Evolutionary conservation across 495 filamentous ascomycete species (phyloP), one percentile per base, ranked within the genome.

Genomic region (Aspergillus incahuasiensis): DNA sequence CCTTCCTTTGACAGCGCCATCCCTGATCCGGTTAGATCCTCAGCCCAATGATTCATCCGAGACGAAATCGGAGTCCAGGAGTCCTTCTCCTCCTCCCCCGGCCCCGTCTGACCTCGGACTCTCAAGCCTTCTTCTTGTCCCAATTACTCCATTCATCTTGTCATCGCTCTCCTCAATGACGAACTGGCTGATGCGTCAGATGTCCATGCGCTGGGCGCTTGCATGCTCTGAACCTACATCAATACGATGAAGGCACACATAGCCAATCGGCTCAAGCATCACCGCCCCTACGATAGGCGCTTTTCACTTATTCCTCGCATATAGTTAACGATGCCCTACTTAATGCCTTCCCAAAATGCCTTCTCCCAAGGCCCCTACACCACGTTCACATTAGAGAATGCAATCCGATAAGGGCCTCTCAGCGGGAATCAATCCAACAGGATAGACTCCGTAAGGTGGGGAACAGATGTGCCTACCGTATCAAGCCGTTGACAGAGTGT

Each of bases 1-100:
- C 71, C 71, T 73, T 68, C 62, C 47, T 44, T 61, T 69, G 69
- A 67, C 71, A 74, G 48, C 63, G 66, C 68, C 35, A 66, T 62
- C 12, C 71, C 62, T 61, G 16, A 61, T 63, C 19, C 1, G 68
- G 69, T 11, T 34, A 65, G 53, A 19, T 35, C 22, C 34, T 25
- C 39, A 28, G 19, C 49, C 45, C 32, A 3, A 53, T 63, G 61
- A 63, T 48, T 63, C 61, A 63, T 54, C 56, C 34, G 20, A 40
- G 13, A 48, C 53, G 54, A 52, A 52, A 57, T 59, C 61, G 60
- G 56, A 57, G 59, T 44, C 25, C 32, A 56, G 60, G 56, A 57
- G 59, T 44, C 25, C 32, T 20, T 13, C 48, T 25, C 48, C 20
- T 39, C 43, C 6, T 11, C 13, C 43, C 43, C 15, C 24, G 8